phyloP scores from a whole-genome alignment of 179 eudicot species.

The Corrigiola litoralis region DNA sequence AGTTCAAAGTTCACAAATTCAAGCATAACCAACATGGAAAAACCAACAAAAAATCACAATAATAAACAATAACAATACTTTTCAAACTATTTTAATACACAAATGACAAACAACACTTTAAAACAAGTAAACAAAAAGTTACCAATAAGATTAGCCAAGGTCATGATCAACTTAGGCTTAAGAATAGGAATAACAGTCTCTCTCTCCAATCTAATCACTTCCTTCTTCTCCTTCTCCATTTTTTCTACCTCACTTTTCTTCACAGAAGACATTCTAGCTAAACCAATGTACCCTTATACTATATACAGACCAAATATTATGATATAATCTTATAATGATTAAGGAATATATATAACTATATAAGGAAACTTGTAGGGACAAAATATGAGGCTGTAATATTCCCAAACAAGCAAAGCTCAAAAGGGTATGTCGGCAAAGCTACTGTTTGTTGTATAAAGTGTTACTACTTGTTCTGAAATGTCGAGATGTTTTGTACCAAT shows the following conservation, averaged over 20 bases:
- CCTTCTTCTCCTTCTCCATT: conserved; percentile 26
- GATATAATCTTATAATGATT: neutral
- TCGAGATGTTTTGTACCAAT: too few species aligned
- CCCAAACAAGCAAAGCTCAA: neutral
- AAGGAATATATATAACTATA: too few species aligned
- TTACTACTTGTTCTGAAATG: too few species aligned
- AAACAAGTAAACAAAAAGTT: neutral
- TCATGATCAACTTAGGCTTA: conserved; percentile 45
- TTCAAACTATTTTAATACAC: neutral
- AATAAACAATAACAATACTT: too few species aligned
- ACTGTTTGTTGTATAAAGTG: too few species aligned
- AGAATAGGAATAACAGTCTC: conserved; percentile 45
- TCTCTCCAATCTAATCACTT: conserved; percentile 43
- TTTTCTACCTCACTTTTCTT: neutral
- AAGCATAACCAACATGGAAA: conserved; percentile 1
- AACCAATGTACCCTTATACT: too few species aligned
- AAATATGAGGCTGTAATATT: neutral
- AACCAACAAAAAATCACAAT: neutral
- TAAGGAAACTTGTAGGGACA: neutral
- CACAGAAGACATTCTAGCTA: neutral
- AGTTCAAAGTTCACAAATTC: neutral
- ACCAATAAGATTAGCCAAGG: conserved; percentile 52
- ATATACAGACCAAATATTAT: neutral
- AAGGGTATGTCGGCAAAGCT: conserved; percentile 15
- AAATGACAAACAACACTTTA: neutral